Base-by-base conservation (phyloP, 2,329 filamentous ascomycete genomes). In the Arthrobotrys iridis region DNA sequence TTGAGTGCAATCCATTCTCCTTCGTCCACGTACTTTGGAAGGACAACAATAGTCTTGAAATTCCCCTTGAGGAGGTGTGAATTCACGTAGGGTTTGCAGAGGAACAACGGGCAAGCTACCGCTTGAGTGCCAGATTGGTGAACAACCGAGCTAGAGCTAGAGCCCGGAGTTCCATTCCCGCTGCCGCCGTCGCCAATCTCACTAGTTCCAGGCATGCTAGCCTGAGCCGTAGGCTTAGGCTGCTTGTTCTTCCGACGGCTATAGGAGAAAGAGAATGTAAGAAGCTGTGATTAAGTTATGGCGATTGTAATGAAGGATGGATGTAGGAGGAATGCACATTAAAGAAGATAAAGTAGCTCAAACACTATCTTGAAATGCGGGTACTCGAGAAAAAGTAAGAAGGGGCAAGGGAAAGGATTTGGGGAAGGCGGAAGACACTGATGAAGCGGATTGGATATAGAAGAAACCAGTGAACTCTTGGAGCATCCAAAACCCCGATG, bases 1-100 rank as follows among this genome's bases (percentile, higher is more conserved):
- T 97, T 94, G 82, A 97, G 93, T 77, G 93, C 93, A 79, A 97
- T 87, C 94, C 94, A 98, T 83, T 98, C 94, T 78, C 93, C 94
- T 81, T 93, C 89, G 80, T 97, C 94, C 48, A 97, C 92, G 67
- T 95, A 93, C 84, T 94, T 93, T 20, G 94, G 94, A 81, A 93
- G 91, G 57, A 93, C 93, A 80, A 93, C 96, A 73, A 98, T 84
- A 8, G 94, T 97, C 90, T 97, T 93, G 82, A 98, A 97, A 84
- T 97, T 98, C 73, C 94, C 94, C 85, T 94, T 96, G 80, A 97
- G 77, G 13, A 80, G 67, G 35, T 79, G 78, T 11, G 78, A 77
- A 20, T 79, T 80, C 79, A 81, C 80, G 77, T 81, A 82, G 79
- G 80, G 81, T 80, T 81, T 80, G 80, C 76, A 81, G 62, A 79